Conservation (phyloP, 208 protist species). For the Blastocrithidia nonstop region DNA sequence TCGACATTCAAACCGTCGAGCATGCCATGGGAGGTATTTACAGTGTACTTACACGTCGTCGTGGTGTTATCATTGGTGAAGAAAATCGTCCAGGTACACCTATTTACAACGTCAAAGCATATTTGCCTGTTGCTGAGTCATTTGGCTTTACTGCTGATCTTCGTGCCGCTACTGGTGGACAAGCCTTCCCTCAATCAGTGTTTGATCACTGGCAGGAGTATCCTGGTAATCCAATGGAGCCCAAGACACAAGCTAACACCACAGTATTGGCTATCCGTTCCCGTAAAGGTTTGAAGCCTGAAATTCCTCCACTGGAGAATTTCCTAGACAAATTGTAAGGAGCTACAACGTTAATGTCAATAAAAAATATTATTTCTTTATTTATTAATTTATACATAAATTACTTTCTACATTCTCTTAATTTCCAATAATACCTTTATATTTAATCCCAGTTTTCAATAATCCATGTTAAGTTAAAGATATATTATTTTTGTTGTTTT, state of each 20-base stretch:
- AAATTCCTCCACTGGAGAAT: slow-evolving; percentile 83
- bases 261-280: slow-evolving; percentile 79
- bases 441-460: no score
- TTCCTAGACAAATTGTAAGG: slow-evolving; percentile 94
- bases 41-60: slow-evolving; percentile 87
- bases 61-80: slow-evolving; percentile 94
- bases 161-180: slow-evolving; percentile 88
- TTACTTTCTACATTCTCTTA: slow-evolving; percentile 5
- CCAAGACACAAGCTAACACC: slow-evolving; percentile 37
- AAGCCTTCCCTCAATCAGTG: slow-evolving; percentile 94
- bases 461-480: not conserved
- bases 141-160: slow-evolving; percentile 96
- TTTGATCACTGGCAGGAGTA: slow-evolving; percentile 98
- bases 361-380: not conserved
- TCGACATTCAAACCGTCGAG: slow-evolving; percentile 95
- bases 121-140: slow-evolving; percentile 98
- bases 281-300: slow-evolving; percentile 94
- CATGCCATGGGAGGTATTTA: slow-evolving; percentile 94
- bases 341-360: not conserved
- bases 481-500: slow-evolving; percentile 3
- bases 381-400: slow-evolving; percentile 6
- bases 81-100: slow-evolving; percentile 92
- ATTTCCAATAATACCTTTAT: not conserved
- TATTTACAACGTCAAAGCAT: slow-evolving; percentile 94
- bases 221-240: slow-evolving; percentile 71